Base-by-base conservation (phyloP, 768 basidiomycete species). In the Hortiboletus flavorubellus region DNA sequence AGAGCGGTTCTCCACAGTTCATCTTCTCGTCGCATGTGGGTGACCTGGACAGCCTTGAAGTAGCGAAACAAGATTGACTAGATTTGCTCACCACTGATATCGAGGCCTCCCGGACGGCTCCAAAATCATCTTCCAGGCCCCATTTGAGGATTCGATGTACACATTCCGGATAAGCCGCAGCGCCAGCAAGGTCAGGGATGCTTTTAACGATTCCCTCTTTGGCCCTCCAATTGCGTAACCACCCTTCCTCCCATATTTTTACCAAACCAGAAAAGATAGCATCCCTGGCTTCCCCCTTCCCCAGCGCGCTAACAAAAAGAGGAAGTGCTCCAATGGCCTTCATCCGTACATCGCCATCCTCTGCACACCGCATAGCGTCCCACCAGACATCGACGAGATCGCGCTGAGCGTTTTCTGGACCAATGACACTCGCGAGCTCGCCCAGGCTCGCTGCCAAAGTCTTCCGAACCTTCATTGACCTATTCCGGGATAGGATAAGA, bases 361-460 rank as follows among this genome's bases (percentile, higher is more conserved):
- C 84, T 16, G 80, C 75, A 46, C 72, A 74, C 38, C 73, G 71
- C 56, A 88, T 73, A 33, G 76, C 76, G 34, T 81, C 80, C 74
- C 79, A 80, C 85, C 86, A 95, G 41, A 93, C 78, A 3, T 77
- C 77, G 49, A 94, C 63, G 41, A 98, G 74, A 68, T 94, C 92
- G 40, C 70, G 68, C 46, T 76, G 74, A 1, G 92, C 79, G 57
- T 88, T 76, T 34, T 85, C 83, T 31, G 79, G 75, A 0, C 91
- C 92, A 37, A 98, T 80, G 51, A 98, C 86, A 64, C 84, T 86
- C 21, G 93, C 93, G 45, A 98, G 73, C 69, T 94, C 93, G 48
- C 94, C 94, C 14, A 96, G 66, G 53, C 91, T 91, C 1, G 96
- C 93, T 4, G 93, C 91, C 42, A 96, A 77, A 14, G 92, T 91